Evolutionary conservation across 2,329 filamentous ascomycete species (phyloP).

Genomic region (Colletotrichum sidae): DNA sequence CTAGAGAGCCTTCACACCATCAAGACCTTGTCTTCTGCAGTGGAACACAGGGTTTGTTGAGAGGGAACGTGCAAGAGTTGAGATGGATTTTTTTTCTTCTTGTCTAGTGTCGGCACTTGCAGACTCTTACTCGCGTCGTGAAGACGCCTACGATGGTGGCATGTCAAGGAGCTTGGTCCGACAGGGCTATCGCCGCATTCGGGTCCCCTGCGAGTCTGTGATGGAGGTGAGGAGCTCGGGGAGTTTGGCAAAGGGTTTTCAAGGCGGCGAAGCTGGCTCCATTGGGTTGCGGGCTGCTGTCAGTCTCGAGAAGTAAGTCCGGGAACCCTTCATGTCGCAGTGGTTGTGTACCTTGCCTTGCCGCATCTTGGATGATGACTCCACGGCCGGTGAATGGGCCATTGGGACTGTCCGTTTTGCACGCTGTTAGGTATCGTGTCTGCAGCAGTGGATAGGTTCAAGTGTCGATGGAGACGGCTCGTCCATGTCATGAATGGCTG

Average conservation of each 20-base stretch:
- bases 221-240: slow-evolving; percentile 11
- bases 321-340: slow-evolving; percentile 21
- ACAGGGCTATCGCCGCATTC: slow-evolving; percentile 9
- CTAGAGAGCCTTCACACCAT: slow-evolving; percentile 1
- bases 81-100: background rate
- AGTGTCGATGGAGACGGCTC: no score
- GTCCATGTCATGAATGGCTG: no score
- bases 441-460: no score
- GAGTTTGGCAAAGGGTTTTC: background rate
- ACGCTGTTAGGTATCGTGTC: background rate
- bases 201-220: no score
- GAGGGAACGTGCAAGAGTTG: background rate
- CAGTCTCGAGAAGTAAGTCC: background rate
- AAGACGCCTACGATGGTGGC: no score
- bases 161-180: background rate
- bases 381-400: no score
- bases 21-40: background rate
- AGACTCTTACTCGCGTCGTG: background rate
- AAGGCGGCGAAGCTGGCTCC: slow-evolving; percentile 7
- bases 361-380: no score
- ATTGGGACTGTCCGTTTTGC: no score
- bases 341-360: background rate
- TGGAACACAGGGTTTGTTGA: slow-evolving; percentile 12
- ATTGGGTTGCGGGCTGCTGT: slow-evolving; percentile 1
- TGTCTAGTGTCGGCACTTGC: slow-evolving; percentile 1